Percentiles rank a stretch among this genome's conserved stretches.
These are phyloP conservation scores for Phaeosphaeria sp. DNA, from an alignment of 2,329 filamentous ascomycete genomes.

Conservation along the genomic window DNA sequence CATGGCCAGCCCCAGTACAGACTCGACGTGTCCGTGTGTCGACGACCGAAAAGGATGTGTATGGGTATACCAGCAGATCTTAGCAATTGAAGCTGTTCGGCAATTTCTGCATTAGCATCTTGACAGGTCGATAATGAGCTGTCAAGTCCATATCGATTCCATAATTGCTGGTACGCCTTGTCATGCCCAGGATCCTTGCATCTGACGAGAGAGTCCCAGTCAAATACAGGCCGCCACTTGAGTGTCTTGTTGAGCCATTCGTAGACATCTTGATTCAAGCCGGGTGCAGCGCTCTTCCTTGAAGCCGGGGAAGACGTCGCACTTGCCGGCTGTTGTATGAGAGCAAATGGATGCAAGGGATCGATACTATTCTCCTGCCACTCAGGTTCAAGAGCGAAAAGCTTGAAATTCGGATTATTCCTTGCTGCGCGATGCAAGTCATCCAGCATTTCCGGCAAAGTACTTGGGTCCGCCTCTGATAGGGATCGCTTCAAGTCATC, in stretches of 20 bases:
- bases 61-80: conserved; percentile 23
- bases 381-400: conserved; percentile 12
- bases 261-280: conserved; percentile 12
- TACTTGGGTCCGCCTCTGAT: neutral
- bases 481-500: neutral
- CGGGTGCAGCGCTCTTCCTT: neutral
- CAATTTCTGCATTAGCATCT: conserved; percentile 2
- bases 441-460: conserved; percentile 13
- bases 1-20: conserved; percentile 35
- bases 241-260: conserved; percentile 29
- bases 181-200: neutral
- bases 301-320: neutral
- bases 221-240: conserved; percentile 33
- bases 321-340: conserved; percentile 17
- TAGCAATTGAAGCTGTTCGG: conserved; percentile 18
- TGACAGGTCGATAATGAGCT: neutral
- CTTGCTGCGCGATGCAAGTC: conserved; percentile 3
- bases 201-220: conserved; percentile 34
- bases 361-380: conserved; percentile 15
- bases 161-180: neutral
- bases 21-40: conserved; percentile 16
- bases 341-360: conserved; percentile 26
- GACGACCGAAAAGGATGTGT: conserved; percentile 30
- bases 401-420: neutral
- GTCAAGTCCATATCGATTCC: neutral